A percentile compares a stretch with the other conserved stretches of the same genome.
Evolutionary conservation across 73 alveolate species (phyloP).

Genomic region (Blepharisma japonicum): DNA sequence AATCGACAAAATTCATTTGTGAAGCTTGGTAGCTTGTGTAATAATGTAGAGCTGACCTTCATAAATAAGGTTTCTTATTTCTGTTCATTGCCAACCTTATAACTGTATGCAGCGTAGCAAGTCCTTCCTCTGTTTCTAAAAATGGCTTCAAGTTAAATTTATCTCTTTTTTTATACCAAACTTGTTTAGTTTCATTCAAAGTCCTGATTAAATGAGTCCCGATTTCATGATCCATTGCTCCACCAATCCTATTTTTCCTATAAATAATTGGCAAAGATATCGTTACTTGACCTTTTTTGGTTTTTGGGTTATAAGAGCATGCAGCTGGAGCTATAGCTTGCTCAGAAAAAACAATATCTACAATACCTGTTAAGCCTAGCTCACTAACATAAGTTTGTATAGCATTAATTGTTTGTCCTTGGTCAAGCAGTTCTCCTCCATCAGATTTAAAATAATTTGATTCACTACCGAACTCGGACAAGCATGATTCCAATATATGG

Average conservation of each 20-base stretch:
- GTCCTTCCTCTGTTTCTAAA: conserved; percentile 77
- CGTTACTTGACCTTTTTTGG: conserved; percentile 58
- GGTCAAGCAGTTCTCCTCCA: conserved; percentile 60
- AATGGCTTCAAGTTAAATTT: conserved; percentile 65
- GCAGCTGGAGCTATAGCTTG: conserved; percentile 75
- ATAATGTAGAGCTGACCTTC: conserved; percentile 73
- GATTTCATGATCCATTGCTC: conserved; percentile 80
- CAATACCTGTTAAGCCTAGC: conserved; percentile 47
- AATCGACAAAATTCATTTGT: conserved; percentile 61
- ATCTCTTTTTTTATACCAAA: conserved; percentile 67
- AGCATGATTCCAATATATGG: conserved; percentile 58
- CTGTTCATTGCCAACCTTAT: conserved; percentile 39
- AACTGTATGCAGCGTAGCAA: conserved; percentile 65
- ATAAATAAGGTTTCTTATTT: conserved; percentile 54
- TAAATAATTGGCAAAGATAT: conserved; percentile 75
- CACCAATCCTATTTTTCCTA: conserved; percentile 63
- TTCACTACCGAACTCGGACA: conserved; percentile 61
- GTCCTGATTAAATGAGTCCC: conserved; percentile 82
- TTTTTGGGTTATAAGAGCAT: conserved; percentile 47
- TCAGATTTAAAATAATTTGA: conserved; percentile 55
- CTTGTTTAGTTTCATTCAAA: conserved; percentile 62
- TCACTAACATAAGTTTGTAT: conserved; percentile 57
- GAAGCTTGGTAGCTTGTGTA: conserved; percentile 62
- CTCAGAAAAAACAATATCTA: conserved; percentile 41
- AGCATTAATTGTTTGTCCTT: conserved; percentile 56